Percentiles rank a stretch among this genome's conserved stretches.
phyloP scores from a whole-genome alignment of 1,139 yeast species.

The Geotrichum fermentans region DNA sequence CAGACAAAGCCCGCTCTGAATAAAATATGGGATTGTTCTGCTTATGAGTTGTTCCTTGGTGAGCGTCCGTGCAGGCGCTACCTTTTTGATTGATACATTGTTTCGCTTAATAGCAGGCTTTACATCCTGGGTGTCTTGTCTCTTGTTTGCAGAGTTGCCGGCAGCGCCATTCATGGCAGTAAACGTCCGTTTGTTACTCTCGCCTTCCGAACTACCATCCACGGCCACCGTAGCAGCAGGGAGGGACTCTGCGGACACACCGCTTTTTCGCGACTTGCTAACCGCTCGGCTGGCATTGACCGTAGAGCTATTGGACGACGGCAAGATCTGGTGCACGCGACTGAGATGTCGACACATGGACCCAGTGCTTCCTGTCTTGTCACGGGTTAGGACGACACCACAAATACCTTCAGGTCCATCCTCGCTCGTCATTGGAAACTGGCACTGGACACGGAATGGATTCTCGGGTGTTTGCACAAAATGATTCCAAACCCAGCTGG shows the following conservation, averaged over 20 bases:
- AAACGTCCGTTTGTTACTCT: conserved; percentile 11
- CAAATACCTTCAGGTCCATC: conserved; percentile 16
- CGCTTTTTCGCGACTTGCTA: conserved; percentile 5
- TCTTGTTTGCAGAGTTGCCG: not conserved
- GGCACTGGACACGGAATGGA: conserved; percentile 21
- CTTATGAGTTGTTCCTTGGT: conserved; percentile 17
- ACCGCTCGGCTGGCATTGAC: conserved; percentile 2
- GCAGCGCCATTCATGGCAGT: conserved; percentile 17
- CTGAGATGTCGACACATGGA: conserved; percentile 22
- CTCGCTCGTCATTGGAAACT: conserved; percentile 11
- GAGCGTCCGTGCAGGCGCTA: conserved; percentile 3
- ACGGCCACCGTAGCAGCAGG: conserved; percentile 3
- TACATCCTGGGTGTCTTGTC: not conserved
- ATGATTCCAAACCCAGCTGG: conserved; percentile 22
- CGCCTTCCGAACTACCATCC: not conserved
- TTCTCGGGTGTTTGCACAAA: conserved; percentile 21
- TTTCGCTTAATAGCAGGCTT: conserved; percentile 1
- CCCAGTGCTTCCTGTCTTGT: conserved; percentile 22
- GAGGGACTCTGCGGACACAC: not conserved
- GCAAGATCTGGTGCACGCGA: conserved; percentile 19
- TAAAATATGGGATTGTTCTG: conserved; percentile 17
- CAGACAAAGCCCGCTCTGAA: conserved; percentile 17
- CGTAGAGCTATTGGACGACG: conserved; percentile 6
- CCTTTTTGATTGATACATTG: conserved; percentile 10
- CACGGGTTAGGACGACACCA: conserved; percentile 21